Percentiles rank a stretch among this genome's conserved stretches.
Conservation (phyloP, 495 filamentous ascomycete species). For the Cenococcum geophilum region DNA sequence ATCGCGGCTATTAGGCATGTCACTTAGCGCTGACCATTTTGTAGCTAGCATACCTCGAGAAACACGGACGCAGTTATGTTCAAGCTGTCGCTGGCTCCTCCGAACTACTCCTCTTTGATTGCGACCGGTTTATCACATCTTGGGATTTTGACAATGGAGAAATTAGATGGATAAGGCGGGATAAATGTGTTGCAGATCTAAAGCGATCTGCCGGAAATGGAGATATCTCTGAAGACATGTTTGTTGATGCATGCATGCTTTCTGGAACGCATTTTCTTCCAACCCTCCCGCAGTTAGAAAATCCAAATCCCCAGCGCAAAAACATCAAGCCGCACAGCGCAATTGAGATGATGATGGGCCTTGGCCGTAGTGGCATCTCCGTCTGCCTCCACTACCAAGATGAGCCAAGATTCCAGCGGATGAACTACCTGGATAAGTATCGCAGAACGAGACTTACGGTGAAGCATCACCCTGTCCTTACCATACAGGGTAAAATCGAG, state of each 20-base stretch:
- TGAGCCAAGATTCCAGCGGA: conserved; percentile 59
- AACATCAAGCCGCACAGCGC: conserved; percentile 54
- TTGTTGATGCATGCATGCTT: conserved; percentile 77
- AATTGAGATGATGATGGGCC: conserved; percentile 57
- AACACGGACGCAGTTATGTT: conserved; percentile 59
- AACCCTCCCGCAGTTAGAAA: conserved; percentile 65
- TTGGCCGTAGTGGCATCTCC: conserved; percentile 54
- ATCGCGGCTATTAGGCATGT: background rate
- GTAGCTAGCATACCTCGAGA: conserved; percentile 76
- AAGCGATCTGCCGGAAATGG: conserved; percentile 31
- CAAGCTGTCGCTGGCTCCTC: conserved; percentile 78
- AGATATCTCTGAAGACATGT: conserved; percentile 62
- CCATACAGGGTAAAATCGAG: conserved; percentile 64
- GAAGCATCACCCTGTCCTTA: conserved; percentile 79
- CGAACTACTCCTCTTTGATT: conserved; percentile 82
- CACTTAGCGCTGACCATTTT: background rate
- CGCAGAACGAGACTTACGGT: conserved; percentile 75
- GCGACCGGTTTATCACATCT: conserved; percentile 73
- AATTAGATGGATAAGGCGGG: conserved; percentile 68
- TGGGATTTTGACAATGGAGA: conserved; percentile 62
- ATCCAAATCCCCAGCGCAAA: conserved; percentile 45
- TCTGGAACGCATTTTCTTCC: conserved; percentile 74
- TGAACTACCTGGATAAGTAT: conserved; percentile 76
- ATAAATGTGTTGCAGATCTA: conserved; percentile 61
- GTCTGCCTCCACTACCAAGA: conserved; percentile 66